Evolutionary conservation across 2,329 filamentous ascomycete species (phyloP).

Genomic region (Hymenoscyphus albidus): DNA sequence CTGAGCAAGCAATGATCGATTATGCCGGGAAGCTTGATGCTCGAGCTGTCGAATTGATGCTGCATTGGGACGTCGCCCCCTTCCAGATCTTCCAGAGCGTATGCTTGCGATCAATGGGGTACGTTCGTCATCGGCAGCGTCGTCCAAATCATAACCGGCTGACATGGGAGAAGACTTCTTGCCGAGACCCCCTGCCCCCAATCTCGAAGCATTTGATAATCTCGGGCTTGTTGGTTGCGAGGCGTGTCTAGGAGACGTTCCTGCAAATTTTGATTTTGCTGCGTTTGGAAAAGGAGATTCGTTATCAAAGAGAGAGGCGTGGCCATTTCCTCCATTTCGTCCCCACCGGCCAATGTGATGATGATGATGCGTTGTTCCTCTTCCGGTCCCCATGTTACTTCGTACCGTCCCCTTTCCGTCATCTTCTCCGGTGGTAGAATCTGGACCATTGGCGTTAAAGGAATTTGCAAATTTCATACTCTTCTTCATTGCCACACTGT

Average conservation of each 20-base stretch:
- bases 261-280: constrained; percentile 58
- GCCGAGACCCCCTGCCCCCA: constrained; percentile 39
- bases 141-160: constrained; percentile 73
- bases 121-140: constrained; percentile 80
- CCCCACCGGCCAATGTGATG: constrained; percentile 79
- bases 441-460: constrained; percentile 57
- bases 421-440: constrained; percentile 55
- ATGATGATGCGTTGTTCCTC: constrained; percentile 70
- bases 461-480: constrained; percentile 95
- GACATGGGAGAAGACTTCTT: constrained; percentile 61
- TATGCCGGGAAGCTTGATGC: constrained; percentile 62
- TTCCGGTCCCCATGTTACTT: constrained; percentile 57
- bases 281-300: constrained; percentile 74
- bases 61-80: constrained; percentile 50
- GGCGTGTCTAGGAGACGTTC: constrained; percentile 54
- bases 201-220: constrained; percentile 41
- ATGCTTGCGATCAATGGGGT: constrained; percentile 70
- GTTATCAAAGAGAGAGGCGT: constrained; percentile 70
- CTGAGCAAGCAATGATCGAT: constrained; percentile 62
- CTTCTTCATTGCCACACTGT: constrained; percentile 69
- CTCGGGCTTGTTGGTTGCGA: constrained; percentile 68
- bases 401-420: constrained; percentile 61
- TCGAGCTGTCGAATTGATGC: constrained; percentile 67
- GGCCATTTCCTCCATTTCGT: constrained; percentile 61
- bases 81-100: constrained; percentile 58